A percentile compares a stretch with the other conserved stretches of the same genome.
Conservation (phyloP, 2,329 filamentous ascomycete genomes). For the Xylaria sp. region DNA sequence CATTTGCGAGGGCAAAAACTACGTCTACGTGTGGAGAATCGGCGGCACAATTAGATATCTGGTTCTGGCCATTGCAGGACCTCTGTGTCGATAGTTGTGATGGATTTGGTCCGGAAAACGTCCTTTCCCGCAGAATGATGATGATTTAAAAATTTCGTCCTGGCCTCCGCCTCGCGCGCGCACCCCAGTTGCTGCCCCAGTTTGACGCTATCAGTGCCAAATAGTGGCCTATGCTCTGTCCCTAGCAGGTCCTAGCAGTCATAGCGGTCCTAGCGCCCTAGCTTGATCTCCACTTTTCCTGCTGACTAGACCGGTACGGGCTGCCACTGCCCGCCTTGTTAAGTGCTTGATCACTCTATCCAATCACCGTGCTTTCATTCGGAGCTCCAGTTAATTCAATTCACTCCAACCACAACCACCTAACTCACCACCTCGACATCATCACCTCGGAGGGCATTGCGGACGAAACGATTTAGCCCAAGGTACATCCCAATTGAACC, state of each 20-base stretch:
- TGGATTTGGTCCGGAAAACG: constrained; percentile 57
- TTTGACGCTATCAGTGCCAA: constrained; percentile 3
- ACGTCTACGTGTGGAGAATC: constrained; percentile 64
- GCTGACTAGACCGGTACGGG: constrained; percentile 1
- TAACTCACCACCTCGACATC: constrained; percentile 32
- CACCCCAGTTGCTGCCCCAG: constrained; percentile 18
- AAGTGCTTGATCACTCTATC: background rate
- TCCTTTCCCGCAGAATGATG: constrained; percentile 60
- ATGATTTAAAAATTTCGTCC: constrained; percentile 53
- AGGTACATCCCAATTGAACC: constrained; percentile 48
- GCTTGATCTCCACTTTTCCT: constrained; percentile 7
- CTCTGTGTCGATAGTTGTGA: constrained; percentile 59
- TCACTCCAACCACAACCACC: constrained; percentile 38
- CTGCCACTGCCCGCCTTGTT: background rate
- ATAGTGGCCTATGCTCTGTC: constrained; percentile 22
- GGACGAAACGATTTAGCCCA: constrained; percentile 49
- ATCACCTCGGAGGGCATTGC: constrained; percentile 44
- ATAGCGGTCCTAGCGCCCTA: background rate
- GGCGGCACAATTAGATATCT: constrained; percentile 55
- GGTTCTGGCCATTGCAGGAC: constrained; percentile 67
- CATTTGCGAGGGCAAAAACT: constrained; percentile 68
- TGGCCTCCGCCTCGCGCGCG: constrained; percentile 39
- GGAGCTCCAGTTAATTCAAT: constrained; percentile 29
- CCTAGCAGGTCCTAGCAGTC: too few relatives aligned
- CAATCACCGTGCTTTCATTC: constrained; percentile 23